A percentile compares a stretch with the other conserved stretches of the same genome.
These are phyloP conservation scores for Asterochloris erici DNA, from an alignment of 139 green algal species.

Conservation along the genomic window DNA sequence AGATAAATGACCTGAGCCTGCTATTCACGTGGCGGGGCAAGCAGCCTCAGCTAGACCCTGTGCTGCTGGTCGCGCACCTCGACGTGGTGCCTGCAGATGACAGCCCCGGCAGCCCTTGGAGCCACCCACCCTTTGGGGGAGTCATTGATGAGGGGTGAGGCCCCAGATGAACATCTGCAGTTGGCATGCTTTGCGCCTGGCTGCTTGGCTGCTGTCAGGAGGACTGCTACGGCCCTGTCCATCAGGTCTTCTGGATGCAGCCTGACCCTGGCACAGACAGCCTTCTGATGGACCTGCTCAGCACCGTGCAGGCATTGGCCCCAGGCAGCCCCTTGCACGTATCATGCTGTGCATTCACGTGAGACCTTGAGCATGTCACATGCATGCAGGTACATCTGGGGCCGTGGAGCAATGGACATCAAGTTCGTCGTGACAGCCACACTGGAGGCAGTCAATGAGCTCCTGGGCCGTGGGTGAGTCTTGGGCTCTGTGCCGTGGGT, in stretches of 20 bases:
- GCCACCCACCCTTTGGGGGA: slow-evolving; percentile 58
- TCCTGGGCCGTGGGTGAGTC: slow-evolving; percentile 41
- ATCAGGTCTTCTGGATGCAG: background rate
- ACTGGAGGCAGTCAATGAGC: slow-evolving; percentile 57
- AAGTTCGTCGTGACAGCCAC: slow-evolving; percentile 55
- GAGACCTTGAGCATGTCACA: background rate
- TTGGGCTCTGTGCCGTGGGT: no score
- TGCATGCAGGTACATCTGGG: slow-evolving; percentile 58
- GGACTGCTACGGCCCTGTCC: background rate
- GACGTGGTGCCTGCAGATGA: slow-evolving; percentile 69
- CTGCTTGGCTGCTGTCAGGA: background rate
- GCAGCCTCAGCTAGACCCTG: slow-evolving; percentile 38
- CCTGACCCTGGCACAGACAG: background rate
- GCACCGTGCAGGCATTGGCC: background rate
- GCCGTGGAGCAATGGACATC: slow-evolving; percentile 64
- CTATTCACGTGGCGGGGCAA: slow-evolving; percentile 65
- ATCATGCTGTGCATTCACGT: background rate
- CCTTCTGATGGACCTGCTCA: background rate
- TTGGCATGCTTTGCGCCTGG: background rate
- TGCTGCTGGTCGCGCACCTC: slow-evolving; percentile 61
- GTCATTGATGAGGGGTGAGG: slow-evolving; percentile 53
- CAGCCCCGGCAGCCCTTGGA: slow-evolving; percentile 37
- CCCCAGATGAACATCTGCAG: slow-evolving; percentile 8
- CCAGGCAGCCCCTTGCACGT: background rate
- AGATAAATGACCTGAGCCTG: slow-evolving; percentile 42